Conservation (phyloP, 768 basidiomycete species). For the Strobilomyces dryophilus region DNA sequence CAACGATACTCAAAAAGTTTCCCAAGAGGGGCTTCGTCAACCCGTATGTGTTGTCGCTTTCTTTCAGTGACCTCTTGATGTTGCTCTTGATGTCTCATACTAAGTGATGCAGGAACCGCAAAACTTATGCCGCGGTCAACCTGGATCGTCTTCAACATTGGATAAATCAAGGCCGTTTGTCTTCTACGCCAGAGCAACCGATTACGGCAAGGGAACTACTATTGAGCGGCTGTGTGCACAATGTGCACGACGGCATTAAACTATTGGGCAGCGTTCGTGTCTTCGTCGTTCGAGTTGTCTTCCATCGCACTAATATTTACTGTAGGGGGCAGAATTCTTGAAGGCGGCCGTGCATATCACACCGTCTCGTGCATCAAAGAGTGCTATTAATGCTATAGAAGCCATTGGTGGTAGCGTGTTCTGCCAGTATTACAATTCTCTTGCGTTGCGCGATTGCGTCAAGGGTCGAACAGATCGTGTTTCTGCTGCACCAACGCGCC, state of each 20-base stretch:
- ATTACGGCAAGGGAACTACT: constrained; percentile 87
- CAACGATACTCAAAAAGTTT: constrained; percentile 83
- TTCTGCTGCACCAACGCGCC: constrained; percentile 79
- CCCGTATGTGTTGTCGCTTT: constrained; percentile 51
- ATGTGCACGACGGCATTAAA: constrained; percentile 89
- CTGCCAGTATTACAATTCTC: constrained; percentile 87
- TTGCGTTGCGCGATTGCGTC: constrained; percentile 77
- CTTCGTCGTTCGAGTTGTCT: not conserved
- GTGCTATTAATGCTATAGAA: constrained; percentile 84
- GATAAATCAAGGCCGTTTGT: constrained; percentile 81
- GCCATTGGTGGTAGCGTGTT: constrained; percentile 75
- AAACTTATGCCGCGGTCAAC: constrained; percentile 79
- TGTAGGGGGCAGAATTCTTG: constrained; percentile 62
- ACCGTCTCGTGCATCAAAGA: constrained; percentile 81
- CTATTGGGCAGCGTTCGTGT: constrained; percentile 73
- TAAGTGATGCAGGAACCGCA: constrained; percentile 55
- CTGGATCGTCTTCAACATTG: constrained; percentile 86
- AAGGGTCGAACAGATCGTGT: constrained; percentile 67
- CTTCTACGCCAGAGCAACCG: constrained; percentile 71
- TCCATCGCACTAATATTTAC: constrained; percentile 1
- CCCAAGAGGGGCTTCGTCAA: constrained; percentile 96
- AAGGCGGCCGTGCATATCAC: constrained; percentile 72
- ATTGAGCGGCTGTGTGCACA: constrained; percentile 84
- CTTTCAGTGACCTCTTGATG: not conserved
- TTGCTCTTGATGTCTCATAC: not conserved